phyloP scores from a whole-genome alignment of 257 asterid genomes.

The Handroanthus guayacan region DNA sequence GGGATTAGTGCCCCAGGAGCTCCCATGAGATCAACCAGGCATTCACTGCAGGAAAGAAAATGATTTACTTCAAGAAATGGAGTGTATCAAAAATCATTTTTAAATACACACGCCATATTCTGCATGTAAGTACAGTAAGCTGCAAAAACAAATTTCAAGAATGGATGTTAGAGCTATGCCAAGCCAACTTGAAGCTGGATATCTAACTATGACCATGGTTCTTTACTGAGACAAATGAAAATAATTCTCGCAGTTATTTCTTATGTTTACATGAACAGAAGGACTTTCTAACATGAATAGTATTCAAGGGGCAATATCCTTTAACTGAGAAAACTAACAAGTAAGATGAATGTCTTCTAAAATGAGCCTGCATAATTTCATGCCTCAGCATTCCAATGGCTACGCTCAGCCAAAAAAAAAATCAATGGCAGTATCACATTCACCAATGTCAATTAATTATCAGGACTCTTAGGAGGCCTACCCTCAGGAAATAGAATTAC shows the following conservation, averaged over 20 bases:
- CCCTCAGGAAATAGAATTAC: not conserved
- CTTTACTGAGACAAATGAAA: not conserved
- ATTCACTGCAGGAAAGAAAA: constrained; percentile 76
- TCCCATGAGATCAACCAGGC: constrained; percentile 99
- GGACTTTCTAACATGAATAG: not conserved
- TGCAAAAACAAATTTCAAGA: constrained; percentile 31
- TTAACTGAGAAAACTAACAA: constrained; percentile 3
- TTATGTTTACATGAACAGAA: not conserved
- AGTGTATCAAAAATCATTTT: constrained; percentile 14
- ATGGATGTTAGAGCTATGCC: constrained; percentile 27
- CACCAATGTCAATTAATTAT: not conserved
- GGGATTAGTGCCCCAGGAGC: constrained; percentile 99
- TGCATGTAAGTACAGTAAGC: constrained; percentile 7
- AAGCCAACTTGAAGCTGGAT: constrained; percentile 15
- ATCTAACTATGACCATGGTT: constrained; percentile 17
- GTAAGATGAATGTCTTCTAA: not conserved
- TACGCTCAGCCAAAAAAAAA: not conserved
- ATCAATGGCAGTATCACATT: not conserved
- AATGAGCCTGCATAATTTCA: not conserved
- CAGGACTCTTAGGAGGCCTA: not conserved
- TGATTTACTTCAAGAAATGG: constrained; percentile 43
- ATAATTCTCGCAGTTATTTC: not conserved
- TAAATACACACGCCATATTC: constrained; percentile 29
- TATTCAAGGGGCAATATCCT: not conserved
- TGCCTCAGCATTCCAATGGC: constrained; percentile 16